Evolutionary conservation across 164 flowering plant species (phyloP).

Genomic region (Umbilicus rupestris): DNA sequence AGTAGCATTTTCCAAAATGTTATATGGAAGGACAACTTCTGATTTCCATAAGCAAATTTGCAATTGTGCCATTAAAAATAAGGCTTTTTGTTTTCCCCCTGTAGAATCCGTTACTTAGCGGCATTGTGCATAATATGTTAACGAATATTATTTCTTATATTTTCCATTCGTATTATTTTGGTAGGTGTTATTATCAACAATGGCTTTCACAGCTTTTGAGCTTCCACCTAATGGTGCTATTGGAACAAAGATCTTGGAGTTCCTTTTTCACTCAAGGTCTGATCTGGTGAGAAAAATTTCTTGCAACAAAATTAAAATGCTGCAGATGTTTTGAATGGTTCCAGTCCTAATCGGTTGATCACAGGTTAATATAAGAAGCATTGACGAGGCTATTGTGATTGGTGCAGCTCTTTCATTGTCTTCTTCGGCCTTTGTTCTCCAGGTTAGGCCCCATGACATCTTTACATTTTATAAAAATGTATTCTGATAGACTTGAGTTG

Average conservation of each 20-base stretch:
- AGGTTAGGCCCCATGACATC: conserved; percentile 32
- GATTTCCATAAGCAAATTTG: background rate
- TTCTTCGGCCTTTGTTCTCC: conserved; percentile 97
- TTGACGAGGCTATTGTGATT: conserved; percentile 93
- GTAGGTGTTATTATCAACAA: conserved; percentile 78
- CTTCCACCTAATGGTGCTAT: conserved; percentile 94
- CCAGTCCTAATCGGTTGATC: conserved; percentile 8
- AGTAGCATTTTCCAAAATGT: background rate
- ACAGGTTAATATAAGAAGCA: conserved; percentile 94
- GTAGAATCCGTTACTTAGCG: background rate
- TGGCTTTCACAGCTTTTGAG: conserved; percentile 95
- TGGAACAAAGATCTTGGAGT: conserved; percentile 83
- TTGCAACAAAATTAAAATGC: background rate
- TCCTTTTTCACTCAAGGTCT: conserved; percentile 82
- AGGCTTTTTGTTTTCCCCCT: background rate
- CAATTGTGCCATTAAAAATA: background rate
- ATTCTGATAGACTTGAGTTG: background rate
- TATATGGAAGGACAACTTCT: background rate
- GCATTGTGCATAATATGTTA: background rate
- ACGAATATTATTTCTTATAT: background rate
- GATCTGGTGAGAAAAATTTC: conserved; percentile 55
- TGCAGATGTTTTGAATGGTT: background rate
- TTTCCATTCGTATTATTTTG: conserved; percentile 9
- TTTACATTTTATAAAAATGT: background rate
- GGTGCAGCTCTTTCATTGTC: conserved; percentile 98